These are phyloP conservation scores for Ganoderma sinense DNA, from an alignment of 1,284 basidiomycete species.

Conservation along the genomic window DNA sequence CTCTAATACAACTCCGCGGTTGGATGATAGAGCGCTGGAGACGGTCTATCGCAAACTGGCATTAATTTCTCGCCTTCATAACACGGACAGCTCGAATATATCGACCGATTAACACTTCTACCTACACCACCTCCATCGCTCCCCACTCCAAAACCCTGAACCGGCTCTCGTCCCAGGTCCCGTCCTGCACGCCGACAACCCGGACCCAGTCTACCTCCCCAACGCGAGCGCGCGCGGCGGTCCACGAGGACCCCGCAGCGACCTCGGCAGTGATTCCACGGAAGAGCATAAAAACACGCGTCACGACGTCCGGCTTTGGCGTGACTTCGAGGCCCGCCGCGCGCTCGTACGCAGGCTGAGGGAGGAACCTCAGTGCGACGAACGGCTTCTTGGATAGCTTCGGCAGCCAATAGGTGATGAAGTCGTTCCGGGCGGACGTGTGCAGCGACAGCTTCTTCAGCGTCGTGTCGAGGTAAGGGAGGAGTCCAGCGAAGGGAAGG, in stretches of 20 bases:
- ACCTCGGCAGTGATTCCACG: conserved; percentile 41
- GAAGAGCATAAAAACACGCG: conserved; percentile 57
- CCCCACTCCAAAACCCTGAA: conserved; percentile 49
- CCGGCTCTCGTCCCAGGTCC: conserved; percentile 27
- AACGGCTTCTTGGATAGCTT: conserved; percentile 46
- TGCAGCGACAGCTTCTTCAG: conserved; percentile 46
- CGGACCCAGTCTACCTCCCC: conserved; percentile 26
- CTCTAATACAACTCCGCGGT: no score
- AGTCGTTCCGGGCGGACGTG: conserved; percentile 50
- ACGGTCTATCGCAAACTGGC: no score
- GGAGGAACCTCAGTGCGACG: conserved; percentile 53
- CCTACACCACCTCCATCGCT: conserved; percentile 43
- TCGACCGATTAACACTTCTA: no score
- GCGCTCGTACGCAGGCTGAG: conserved; percentile 48
- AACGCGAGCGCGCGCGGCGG: conserved; percentile 27
- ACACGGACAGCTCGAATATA: no score
- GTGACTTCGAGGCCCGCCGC: conserved; percentile 46
- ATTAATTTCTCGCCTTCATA: no score
- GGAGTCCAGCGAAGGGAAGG: conserved; percentile 37
- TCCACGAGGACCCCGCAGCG: conserved; percentile 27
- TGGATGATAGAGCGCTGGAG: no score
- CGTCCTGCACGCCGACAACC: conserved; percentile 37
- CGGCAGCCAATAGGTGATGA: conserved; percentile 55
- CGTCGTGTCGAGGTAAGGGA: conserved; percentile 45
- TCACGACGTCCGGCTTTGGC: conserved; percentile 51